Evolutionary conservation across 805 yeast species (phyloP), one percentile per base, ranked within the genome.

Genomic region (Candida stauntonica): DNA sequence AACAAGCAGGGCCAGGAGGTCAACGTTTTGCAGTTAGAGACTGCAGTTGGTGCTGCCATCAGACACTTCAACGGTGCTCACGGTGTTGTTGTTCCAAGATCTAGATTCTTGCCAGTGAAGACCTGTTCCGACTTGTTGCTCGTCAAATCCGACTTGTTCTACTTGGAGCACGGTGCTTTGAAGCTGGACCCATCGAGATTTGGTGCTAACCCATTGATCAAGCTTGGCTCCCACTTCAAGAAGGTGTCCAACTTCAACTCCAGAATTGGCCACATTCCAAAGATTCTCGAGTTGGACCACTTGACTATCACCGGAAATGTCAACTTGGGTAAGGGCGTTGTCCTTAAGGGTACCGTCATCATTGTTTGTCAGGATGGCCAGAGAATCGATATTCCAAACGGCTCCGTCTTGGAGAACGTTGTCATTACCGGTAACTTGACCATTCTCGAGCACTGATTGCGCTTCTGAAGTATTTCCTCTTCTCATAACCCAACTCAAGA

Each of bases 31-130:
- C 99, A 91, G 70, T 79, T 93, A 60, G 99, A 93, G 73, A 93
- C 99, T 35, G 99, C 99, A 20, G 96, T 87, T 54, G 99, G 99
- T 72, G 98, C 99, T 28, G 98, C 98, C 33, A 93, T 93, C 61
- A 85, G 95, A 68, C 91, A 89, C 67, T 93, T 93, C 68, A 73
- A 81, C 50, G 85, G 86, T 54, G 96, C 97, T 21, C 96, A 87
- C 57, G 99, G 99, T 68, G 94, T 93, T 54, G 95, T 88, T 56
- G 99, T 93, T 27, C 98, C 99, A 66, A 86, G 99, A 72, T 77
- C 96, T 29, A 81, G 99, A 62, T 93, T 93, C 76, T 75, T 93
- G 68, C 99, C 99, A 13, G 99, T 93, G 55, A 93, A 93, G 73
- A 93, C 99, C 15, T 87, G 93, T 64, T 88, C 97, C 6, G 99